Percentiles rank a stretch among this genome's conserved stretches.
These are phyloP conservation scores for Suillus paluster DNA, from an alignment of 768 basidiomycete genomes.

Conservation along the genomic window DNA sequence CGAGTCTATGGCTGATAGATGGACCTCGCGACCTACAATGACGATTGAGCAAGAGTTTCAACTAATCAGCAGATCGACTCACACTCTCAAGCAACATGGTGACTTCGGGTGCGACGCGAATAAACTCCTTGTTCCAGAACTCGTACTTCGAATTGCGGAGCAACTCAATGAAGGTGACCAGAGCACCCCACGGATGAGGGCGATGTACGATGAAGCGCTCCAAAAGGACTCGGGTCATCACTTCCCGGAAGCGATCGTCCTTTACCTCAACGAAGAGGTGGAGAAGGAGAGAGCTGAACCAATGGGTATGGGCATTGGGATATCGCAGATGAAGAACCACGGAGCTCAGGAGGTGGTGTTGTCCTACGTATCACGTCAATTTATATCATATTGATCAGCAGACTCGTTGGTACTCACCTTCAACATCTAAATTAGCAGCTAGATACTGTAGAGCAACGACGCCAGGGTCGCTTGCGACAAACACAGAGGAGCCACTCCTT, in stretches of 20 bases:
- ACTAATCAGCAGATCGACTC: conserved; percentile 34
- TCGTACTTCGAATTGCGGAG: conserved; percentile 90
- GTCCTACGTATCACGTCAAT: conserved; percentile 55
- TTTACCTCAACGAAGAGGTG: conserved; percentile 84
- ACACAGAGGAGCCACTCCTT: conserved; percentile 79
- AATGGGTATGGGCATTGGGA: conserved; percentile 97
- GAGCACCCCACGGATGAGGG: conserved; percentile 95
- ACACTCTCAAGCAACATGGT: conserved; percentile 85
- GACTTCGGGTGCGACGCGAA: conserved; percentile 85
- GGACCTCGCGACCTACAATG: conserved; percentile 69
- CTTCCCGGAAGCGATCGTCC: conserved; percentile 77
- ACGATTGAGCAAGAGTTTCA: conserved; percentile 14
- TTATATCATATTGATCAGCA: conserved; percentile 3
- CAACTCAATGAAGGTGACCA: conserved; percentile 93
- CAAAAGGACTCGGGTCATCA: conserved; percentile 86
- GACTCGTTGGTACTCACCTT: conserved; percentile 61
- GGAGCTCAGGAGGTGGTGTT: conserved; percentile 93
- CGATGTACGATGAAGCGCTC: conserved; percentile 94
- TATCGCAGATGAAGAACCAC: conserved; percentile 95
- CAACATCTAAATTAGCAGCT: conserved; percentile 82
- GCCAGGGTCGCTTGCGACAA: conserved; percentile 82
- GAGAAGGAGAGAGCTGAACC: conserved; percentile 92
- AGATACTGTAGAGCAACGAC: conserved; percentile 85
- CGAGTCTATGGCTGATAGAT: conserved; percentile 78
- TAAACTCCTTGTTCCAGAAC: conserved; percentile 89